A percentile compares a stretch with the other conserved stretches of the same genome.
Conservation (phyloP, 1,139 yeast genomes). For the Insectozyma bohioensis region DNA sequence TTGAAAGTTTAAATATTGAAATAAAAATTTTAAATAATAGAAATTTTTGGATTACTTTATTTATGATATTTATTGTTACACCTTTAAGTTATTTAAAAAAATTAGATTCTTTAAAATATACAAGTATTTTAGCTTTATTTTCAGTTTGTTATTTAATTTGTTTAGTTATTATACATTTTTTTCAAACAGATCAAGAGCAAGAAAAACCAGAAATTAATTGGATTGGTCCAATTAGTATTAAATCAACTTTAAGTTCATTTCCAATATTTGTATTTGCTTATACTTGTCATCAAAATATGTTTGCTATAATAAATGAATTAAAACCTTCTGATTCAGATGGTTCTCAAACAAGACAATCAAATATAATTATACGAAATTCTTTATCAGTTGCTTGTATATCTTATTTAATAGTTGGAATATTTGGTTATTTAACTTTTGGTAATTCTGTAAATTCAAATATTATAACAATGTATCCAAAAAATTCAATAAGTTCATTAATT, state of each 20-base stretch:
- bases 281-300: constrained; percentile 94
- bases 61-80: constrained; percentile 56
- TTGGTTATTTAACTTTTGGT: constrained; percentile 90
- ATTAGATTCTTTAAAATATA: constrained; percentile 81
- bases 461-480: constrained; percentile 65
- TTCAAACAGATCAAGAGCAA: constrained; percentile 26
- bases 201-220: constrained; percentile 25
- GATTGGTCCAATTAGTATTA: constrained; percentile 40
- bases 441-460: constrained; percentile 66
- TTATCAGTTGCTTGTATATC: constrained; percentile 61
- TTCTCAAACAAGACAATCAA: constrained; percentile 52
- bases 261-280: constrained; percentile 94
- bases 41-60: constrained; percentile 68
- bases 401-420: constrained; percentile 69
- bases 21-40: constrained; percentile 35
- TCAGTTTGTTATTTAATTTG: constrained; percentile 78
- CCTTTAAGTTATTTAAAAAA: constrained; percentile 76
- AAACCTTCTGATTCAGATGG: constrained; percentile 33
- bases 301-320: constrained; percentile 79
- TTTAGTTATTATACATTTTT: constrained; percentile 67
- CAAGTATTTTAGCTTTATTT: constrained; percentile 79
- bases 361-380: constrained; percentile 54
- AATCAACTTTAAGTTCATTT: constrained; percentile 50
- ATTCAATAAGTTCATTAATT: constrained; percentile 56
- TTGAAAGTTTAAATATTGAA: constrained; percentile 40